phyloP scores from a whole-genome alignment of 768 basidiomycete species.

The Russula virescens region DNA sequence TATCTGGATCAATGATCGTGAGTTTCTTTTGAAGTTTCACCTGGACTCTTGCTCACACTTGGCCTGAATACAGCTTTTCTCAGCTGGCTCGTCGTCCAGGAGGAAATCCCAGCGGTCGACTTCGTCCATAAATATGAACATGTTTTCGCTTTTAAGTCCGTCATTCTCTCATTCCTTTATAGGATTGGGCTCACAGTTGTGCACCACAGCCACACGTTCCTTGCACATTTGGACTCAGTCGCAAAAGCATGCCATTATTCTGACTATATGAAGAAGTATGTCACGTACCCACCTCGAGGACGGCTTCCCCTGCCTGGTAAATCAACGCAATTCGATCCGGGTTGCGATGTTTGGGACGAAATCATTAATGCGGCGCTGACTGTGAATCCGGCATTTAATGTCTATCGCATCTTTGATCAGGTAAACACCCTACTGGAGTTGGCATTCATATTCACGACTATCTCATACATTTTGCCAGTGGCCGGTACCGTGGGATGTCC shows the following conservation, averaged over 20 bases:
- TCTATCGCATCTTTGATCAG: conserved; percentile 74
- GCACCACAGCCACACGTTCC: conserved; percentile 54
- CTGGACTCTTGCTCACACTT: neutral
- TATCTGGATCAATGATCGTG: conserved; percentile 70
- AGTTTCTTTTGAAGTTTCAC: conserved; percentile 26
- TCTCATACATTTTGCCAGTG: conserved; percentile 31
- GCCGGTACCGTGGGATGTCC: conserved; percentile 72
- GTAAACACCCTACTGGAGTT: conserved; percentile 27
- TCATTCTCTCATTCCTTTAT: neutral
- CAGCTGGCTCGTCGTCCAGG: conserved; percentile 58
- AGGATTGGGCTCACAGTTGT: neutral
- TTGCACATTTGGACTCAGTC: conserved; percentile 48
- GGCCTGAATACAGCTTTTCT: conserved; percentile 40
- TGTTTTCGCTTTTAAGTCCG: conserved; percentile 70
- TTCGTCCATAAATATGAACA: conserved; percentile 69
- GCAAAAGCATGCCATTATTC: conserved; percentile 55
- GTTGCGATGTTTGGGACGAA: conserved; percentile 63
- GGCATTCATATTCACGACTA: neutral
- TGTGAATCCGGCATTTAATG: conserved; percentile 70
- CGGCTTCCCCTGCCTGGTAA: conserved; percentile 60
- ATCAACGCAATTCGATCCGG: conserved; percentile 40
- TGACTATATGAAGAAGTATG: conserved; percentile 53
- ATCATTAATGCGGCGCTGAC: conserved; percentile 57
- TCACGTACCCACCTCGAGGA: conserved; percentile 64
- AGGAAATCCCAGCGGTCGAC: conserved; percentile 63